These are phyloP conservation scores for Neurospora sp. DNA, from an alignment of 495 filamentous ascomycete genomes.

Conservation along the genomic window DNA sequence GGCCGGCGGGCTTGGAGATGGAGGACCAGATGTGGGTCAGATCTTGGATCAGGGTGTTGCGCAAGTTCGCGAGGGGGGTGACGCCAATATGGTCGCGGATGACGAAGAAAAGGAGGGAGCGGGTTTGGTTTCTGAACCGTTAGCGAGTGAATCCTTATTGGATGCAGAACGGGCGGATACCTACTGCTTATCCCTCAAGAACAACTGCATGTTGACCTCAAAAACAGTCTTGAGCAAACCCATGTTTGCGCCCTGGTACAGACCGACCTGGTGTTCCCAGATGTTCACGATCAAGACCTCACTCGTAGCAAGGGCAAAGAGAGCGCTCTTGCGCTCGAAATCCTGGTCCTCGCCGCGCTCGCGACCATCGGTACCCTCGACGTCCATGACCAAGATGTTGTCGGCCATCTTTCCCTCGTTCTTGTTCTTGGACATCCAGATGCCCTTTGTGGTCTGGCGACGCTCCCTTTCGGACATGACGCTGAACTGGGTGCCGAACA, in stretches of 20 bases:
- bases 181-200: constrained; percentile 86
- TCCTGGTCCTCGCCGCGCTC: constrained; percentile 97
- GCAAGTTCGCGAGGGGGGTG: constrained; percentile 79
- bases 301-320: constrained; percentile 94
- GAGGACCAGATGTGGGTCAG: constrained; percentile 83
- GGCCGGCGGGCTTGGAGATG: constrained; percentile 77
- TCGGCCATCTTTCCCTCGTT: constrained; percentile 67
- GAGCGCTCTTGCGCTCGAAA: constrained; percentile 93
- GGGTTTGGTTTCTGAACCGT: constrained; percentile 61
- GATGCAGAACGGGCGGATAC: constrained; percentile 14
- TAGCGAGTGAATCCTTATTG: constrained; percentile 11
- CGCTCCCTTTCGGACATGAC: constrained; percentile 91
- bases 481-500: constrained; percentile 92
- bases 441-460: constrained; percentile 95
- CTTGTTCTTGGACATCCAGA: constrained; percentile 98
- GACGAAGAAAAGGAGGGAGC: constrained; percentile 94
- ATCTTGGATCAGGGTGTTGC: constrained; percentile 83
- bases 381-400: constrained; percentile 98
- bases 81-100: constrained; percentile 92
- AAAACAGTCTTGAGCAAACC: constrained; percentile 96
- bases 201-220: constrained; percentile 94
- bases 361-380: constrained; percentile 93
- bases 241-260: constrained; percentile 99
- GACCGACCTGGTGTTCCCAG: constrained; percentile 96
- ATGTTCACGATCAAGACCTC: constrained; percentile 98